Percentiles rank a stretch among this genome's conserved stretches.
Conservation (phyloP, 2,329 filamentous ascomycete species). For the Fusarium chuoi region DNA sequence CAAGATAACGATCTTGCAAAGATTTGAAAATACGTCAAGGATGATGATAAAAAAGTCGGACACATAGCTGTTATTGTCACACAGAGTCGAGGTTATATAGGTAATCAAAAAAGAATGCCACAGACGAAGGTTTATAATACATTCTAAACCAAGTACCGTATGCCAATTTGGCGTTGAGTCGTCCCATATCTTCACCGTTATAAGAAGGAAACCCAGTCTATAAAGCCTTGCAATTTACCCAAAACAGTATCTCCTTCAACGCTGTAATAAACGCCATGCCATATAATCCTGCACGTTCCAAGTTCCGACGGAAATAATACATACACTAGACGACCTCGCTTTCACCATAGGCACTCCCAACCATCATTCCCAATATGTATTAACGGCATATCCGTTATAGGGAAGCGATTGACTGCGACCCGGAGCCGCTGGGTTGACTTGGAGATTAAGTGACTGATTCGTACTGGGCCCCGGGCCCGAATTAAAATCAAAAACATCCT, state of each 20-base stretch:
- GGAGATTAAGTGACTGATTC: no score
- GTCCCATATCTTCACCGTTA: background rate
- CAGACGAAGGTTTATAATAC: background rate
- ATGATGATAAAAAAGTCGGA: background rate
- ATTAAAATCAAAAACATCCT: no score
- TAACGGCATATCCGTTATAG: no score
- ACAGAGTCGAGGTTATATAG: background rate
- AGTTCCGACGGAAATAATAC: background rate
- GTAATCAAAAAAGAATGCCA: background rate
- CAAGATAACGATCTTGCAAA: background rate
- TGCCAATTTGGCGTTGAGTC: background rate
- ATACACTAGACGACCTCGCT: background rate
- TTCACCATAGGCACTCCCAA: background rate
- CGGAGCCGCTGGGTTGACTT: no score
- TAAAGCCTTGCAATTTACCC: background rate
- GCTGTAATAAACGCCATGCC: background rate
- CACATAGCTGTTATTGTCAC: background rate
- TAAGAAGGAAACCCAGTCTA: background rate
- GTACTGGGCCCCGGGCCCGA: no score
- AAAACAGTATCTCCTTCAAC: background rate
- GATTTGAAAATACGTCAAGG: background rate
- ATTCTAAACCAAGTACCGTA: background rate
- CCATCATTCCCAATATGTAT: no score
- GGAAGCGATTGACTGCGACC: no score
- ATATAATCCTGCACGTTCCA: background rate